Evolutionary conservation across 768 basidiomycete genomes (phyloP).

Genomic region (Myochromella boudieri): DNA sequence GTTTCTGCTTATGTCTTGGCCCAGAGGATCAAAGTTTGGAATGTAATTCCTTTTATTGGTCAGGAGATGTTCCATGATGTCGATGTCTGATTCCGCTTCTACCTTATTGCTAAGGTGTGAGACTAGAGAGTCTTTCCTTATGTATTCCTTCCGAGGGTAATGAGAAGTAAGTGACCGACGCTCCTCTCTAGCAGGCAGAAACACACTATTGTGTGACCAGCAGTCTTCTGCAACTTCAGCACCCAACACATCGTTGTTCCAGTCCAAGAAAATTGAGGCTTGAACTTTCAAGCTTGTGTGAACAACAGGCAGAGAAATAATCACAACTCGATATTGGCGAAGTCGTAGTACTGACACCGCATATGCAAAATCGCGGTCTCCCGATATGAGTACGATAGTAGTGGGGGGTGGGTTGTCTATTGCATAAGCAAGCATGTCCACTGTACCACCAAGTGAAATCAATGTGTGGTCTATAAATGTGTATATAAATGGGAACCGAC

Average conservation of each 20-base stretch:
- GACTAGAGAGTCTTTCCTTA: not conserved
- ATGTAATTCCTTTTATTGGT: not conserved
- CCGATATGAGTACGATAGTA: constrained; percentile 63
- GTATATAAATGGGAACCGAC: constrained; percentile 27
- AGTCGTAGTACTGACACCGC: constrained; percentile 57
- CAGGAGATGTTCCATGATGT: constrained; percentile 17
- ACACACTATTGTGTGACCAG: constrained; percentile 1
- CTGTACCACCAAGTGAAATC: constrained; percentile 30
- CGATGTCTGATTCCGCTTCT: constrained; percentile 13
- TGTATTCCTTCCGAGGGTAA: too few species aligned
- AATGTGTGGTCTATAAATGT: not conserved
- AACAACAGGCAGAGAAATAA: constrained; percentile 43
- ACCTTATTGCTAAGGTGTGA: not conserved
- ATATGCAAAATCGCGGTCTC: constrained; percentile 68
- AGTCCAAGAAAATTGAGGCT: constrained; percentile 53
- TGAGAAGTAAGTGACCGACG: too few species aligned
- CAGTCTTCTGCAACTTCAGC: constrained; percentile 15
- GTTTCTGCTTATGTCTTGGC: not conserved
- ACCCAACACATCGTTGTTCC: constrained; percentile 39
- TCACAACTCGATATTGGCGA: constrained; percentile 50
- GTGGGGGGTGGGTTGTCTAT: constrained; percentile 55
- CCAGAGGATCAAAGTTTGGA: not conserved
- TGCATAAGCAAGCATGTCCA: constrained; percentile 68
- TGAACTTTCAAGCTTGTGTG: constrained; percentile 52
- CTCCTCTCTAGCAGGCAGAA: not conserved